Base-by-base conservation (phyloP, 2,329 filamentous ascomycete species). In the Lachnellula cervina region DNA sequence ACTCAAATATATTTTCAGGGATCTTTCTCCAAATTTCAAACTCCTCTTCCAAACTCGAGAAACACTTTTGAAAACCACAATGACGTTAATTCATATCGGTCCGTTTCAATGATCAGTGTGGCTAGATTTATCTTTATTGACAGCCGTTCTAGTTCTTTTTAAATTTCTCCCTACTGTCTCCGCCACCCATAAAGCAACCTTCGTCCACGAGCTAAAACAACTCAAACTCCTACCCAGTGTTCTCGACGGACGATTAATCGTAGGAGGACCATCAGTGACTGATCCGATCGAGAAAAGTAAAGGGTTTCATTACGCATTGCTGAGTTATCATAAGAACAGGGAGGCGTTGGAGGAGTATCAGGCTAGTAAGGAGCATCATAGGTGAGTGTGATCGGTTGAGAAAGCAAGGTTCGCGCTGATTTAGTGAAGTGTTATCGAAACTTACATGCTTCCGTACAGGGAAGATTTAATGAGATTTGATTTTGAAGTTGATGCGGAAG, bases 21-120 rank as follows among this genome's bases (percentile, higher is more conserved):
- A 7, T 8, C 25, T 28, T 28, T 28, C 25, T 28, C 25, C 0
- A 2, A 9, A 28, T 9, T 16, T 9, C 16, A n/a, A 23, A 43
- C 48, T n/a, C 37, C 21, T n/a, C 21, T 13, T 13, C 45, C 16
- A n/a, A 38, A 38, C 35, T 14, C 13, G 7, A 38, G 5, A 6
- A 38, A 14, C 9, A 38, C 32, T n/a, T 35, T 8, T 7, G 17
- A 21, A 17, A 14, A 25, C 53, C 47, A 64, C 51, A 38, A 62
- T 64, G 62, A 64, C 62, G 21, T 23, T 64, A 25, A 58, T 64
- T 35, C 62, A 64, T 46, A 58, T 64, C 19, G 60, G 60, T 59
- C 54, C 32, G 51, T 55, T 19, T 14, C n/a, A 2, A 16, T 16
- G n/a, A 40, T 40, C 14, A 7, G 37, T 17, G 6, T 17, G 11